These are phyloP conservation scores for Boletus pseudo-olivaceus DNA, from an alignment of 768 basidiomycete species.

Conservation along the genomic window DNA sequence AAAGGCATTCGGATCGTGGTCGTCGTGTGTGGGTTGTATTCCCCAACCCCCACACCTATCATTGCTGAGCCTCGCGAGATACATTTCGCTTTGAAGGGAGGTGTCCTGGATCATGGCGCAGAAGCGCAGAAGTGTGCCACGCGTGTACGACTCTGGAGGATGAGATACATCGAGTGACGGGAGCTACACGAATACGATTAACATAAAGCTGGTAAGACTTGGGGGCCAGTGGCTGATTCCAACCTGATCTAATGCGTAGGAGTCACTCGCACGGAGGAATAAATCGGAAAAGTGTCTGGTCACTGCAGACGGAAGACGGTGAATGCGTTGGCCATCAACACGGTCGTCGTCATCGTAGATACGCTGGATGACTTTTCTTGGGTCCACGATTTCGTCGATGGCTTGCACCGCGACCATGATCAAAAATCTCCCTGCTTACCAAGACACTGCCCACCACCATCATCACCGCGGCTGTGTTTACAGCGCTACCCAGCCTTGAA, in stretches of 20 bases:
- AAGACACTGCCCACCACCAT: background rate
- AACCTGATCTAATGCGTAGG: constrained; percentile 20
- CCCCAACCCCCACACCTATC: constrained; percentile 75
- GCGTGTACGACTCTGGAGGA: constrained; percentile 48
- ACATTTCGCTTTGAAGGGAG: constrained; percentile 68
- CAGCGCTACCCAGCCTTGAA: too few species aligned
- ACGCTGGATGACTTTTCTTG: constrained; percentile 45
- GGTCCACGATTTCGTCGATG: constrained; percentile 48
- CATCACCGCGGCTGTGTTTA: constrained; percentile 12
- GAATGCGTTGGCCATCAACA: background rate
- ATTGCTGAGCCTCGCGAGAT: constrained; percentile 47
- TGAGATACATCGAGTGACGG: constrained; percentile 46
- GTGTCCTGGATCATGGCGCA: constrained; percentile 83
- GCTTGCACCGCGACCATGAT: constrained; percentile 53
- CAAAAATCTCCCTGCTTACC: constrained; percentile 7
- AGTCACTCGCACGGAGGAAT: constrained; percentile 38
- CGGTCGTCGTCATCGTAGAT: constrained; percentile 37
- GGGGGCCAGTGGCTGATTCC: constrained; percentile 9
- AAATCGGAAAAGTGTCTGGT: constrained; percentile 44
- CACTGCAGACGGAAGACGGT: constrained; percentile 41
- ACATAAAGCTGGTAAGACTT: background rate
- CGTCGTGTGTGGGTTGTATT: constrained; percentile 35
- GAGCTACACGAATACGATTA: constrained; percentile 41
- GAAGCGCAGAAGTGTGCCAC: constrained; percentile 65
- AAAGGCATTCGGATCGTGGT: constrained; percentile 18